Conservation (phyloP, 2,329 filamentous ascomycete species). For the Verticillium zaregamsianum region DNA sequence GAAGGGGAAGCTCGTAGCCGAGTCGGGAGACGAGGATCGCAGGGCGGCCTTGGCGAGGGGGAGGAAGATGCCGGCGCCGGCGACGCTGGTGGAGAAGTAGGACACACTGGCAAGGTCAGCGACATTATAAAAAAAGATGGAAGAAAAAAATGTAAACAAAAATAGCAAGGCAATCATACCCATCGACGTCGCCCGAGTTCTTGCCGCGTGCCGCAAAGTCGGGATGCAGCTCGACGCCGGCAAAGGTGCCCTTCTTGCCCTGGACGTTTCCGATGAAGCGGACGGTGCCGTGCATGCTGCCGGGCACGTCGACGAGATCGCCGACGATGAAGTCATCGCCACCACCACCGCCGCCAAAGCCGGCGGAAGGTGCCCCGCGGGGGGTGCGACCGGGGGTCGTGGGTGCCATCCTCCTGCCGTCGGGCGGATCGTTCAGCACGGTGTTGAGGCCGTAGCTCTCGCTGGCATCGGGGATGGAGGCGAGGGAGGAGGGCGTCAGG, state of each 20-base stretch:
- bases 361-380: neutral
- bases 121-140: constrained; percentile 12
- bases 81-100: constrained; percentile 77
- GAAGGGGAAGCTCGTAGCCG: constrained; percentile 50
- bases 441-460: constrained; percentile 58
- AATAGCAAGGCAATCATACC: constrained; percentile 57
- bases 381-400: constrained; percentile 44
- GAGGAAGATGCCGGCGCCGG: constrained; percentile 89
- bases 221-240: constrained; percentile 80
- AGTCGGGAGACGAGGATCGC: constrained; percentile 53
- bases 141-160: constrained; percentile 7
- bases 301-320: constrained; percentile 85
- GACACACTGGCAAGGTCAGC: constrained; percentile 42
- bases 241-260: constrained; percentile 88
- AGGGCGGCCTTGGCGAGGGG: constrained; percentile 76
- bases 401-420: constrained; percentile 42
- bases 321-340: constrained; percentile 63
- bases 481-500: constrained; percentile 59
- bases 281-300: constrained; percentile 85
- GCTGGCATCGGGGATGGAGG: constrained; percentile 63
- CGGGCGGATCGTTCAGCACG: constrained; percentile 41
- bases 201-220: constrained; percentile 84
- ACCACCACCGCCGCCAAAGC: constrained; percentile 14
- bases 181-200: constrained; percentile 94
- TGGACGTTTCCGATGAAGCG: constrained; percentile 84